Base-by-base conservation (phyloP, 2,329 filamentous ascomycete species). In the Cladosporium colombiae region DNA sequence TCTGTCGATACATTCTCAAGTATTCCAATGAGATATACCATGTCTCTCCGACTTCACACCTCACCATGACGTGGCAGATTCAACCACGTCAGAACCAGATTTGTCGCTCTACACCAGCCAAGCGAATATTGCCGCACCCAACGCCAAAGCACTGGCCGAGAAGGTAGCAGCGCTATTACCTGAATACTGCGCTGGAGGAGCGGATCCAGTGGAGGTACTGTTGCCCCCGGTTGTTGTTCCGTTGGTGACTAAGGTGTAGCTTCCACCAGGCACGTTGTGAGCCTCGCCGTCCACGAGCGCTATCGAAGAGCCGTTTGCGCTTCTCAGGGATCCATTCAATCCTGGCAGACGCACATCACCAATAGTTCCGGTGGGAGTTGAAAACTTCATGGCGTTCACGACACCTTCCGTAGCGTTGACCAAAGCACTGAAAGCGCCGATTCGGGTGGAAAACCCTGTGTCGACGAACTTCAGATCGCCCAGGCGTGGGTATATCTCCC, bases 301-400 rank as follows among this genome's bases (percentile, higher is more conserved):
- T 18, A 74, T 72, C 1, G 35, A 64, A 11, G 68, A 73, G 1
- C 70, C 71, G 62, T 74, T 78, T 2, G 75, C 69, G 7, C 81
- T 68, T 63, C 78, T 78, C 29, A 84, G 68, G 0, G 78, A 81
- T 0, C 80, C 81, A 1, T 64, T 79, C 77, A 68, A 77, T 74
- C 2, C 63, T 18, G 79, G 59, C n/a, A 66, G 33, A 25, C 58
- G 52, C 37, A 64, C 60, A n/a, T 40, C 31, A 21, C 65, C 65
- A 14, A 27, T 27, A 2, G 65, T 66, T 2, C 65, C 65, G 13
- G 52, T 21, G 21, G 65, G 65, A 1, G 65, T 64, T 3, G 52
- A 49, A 40, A 66, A 64, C 11, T 56, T 31, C 52, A 66, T 64
- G 3, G 58, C 59, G 33, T 52, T 63, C 11, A 66, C 53, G 10